These are phyloP conservation scores for Ambispora gerdemannii DNA, from an alignment of 192 early-diverging fungal genomes.

Conservation along the genomic window DNA sequence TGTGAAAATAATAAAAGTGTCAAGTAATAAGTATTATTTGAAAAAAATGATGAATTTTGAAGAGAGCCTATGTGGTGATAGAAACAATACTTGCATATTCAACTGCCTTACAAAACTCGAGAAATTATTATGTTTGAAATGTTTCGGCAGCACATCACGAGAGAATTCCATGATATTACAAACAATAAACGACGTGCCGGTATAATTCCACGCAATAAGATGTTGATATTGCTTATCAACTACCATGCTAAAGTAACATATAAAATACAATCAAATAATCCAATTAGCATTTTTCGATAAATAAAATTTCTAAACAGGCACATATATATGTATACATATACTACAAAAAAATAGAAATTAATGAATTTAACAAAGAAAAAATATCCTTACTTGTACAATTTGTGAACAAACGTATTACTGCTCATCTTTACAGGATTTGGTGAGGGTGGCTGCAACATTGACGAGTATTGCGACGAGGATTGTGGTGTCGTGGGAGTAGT, in stretches of 20 bases:
- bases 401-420: slow-evolving; percentile 58
- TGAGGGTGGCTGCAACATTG: slow-evolving; percentile 46
- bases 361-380: neutral
- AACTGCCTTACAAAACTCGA: slow-evolving; percentile 85
- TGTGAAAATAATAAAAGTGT: neutral
- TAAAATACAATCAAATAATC: too few species aligned
- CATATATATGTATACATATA: neutral
- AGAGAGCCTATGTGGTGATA: too few species aligned
- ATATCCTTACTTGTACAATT: slow-evolving; percentile 53
- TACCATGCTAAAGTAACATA: slow-evolving; percentile 66
- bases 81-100: slow-evolving; percentile 65
- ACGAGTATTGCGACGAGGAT: slow-evolving; percentile 36
- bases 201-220: slow-evolving; percentile 86
- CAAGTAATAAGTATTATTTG: too few species aligned
- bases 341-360: neutral
- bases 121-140: slow-evolving; percentile 94
- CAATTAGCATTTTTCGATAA: too few species aligned
- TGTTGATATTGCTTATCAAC: slow-evolving; percentile 82
- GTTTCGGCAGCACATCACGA: slow-evolving; percentile 84
- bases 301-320: neutral
- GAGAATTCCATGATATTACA: slow-evolving; percentile 90
- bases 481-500: slow-evolving; percentile 40
- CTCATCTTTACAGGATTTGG: slow-evolving; percentile 41
- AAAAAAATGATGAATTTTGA: too few species aligned
- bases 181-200: slow-evolving; percentile 85